Conservation (phyloP, 345 rosid species). For the Eucalyptus regnans region DNA sequence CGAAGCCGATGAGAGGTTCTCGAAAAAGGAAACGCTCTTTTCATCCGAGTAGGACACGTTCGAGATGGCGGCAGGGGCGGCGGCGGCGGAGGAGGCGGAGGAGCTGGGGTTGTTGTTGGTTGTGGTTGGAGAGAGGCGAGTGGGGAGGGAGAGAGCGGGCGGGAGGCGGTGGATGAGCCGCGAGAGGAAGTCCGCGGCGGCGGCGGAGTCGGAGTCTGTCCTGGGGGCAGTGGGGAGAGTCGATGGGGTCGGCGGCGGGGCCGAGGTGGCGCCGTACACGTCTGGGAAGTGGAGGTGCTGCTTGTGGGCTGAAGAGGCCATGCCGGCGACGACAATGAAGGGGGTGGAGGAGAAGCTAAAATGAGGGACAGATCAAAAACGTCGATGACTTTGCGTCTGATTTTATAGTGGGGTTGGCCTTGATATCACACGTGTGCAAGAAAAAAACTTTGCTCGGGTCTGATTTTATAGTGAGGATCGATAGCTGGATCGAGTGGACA, state of each 20-base stretch:
- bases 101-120: background rate
- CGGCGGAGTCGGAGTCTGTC: conserved; percentile 16
- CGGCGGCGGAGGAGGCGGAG: background rate
- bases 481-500: background rate
- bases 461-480: background rate
- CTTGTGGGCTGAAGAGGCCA: conserved; percentile 44
- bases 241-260: conserved; percentile 86
- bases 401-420: background rate
- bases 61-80: conserved; percentile 14
- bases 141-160: conserved; percentile 57
- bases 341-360: background rate
- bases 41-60: conserved; percentile 19
- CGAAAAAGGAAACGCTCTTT: background rate
- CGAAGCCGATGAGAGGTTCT: conserved; percentile 20
- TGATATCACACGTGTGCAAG: background rate
- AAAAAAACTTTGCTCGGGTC: background rate
- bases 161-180: conserved; percentile 68
- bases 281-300: conserved; percentile 24
- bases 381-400: background rate
- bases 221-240: conserved; percentile 17
- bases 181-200: conserved; percentile 50
- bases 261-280: conserved; percentile 40
- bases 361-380: background rate
- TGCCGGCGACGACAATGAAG: background rate
- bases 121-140: conserved; percentile 11